phyloP scores from a whole-genome alignment of 345 rosid genomes.

The Cardamine occulta region DNA sequence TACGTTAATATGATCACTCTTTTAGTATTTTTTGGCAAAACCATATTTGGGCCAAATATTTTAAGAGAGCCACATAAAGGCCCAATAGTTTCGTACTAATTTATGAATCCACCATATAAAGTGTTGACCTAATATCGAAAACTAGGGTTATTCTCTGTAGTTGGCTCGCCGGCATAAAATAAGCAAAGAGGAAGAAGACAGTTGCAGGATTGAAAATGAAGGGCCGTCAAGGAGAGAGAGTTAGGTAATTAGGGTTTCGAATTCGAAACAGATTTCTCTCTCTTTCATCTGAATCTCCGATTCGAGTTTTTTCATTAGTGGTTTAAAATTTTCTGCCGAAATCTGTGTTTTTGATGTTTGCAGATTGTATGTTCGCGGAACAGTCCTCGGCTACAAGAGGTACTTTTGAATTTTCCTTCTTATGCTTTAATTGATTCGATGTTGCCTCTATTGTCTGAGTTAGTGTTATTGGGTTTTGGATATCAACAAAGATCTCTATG shows the following conservation, averaged over 20 bases:
- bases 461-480: background rate
- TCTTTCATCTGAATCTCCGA: background rate
- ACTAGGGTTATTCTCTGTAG: conserved; percentile 33
- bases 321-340: background rate
- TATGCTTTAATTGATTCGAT: background rate
- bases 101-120: conserved; percentile 19
- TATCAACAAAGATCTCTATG: background rate
- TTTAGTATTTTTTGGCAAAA: background rate
- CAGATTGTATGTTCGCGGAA: conserved; percentile 88
- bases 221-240: conserved; percentile 96
- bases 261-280: background rate
- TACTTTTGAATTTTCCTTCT: conserved; percentile 15
- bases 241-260: conserved; percentile 54
- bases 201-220: conserved; percentile 53
- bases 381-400: conserved; percentile 91
- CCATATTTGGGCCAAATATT: background rate
- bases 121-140: conserved; percentile 2
- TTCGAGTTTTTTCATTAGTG: background rate
- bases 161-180: conserved; percentile 40
- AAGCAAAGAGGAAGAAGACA: conserved; percentile 38
- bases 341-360: conserved; percentile 21
- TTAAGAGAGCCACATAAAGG: background rate
- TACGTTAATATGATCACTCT: background rate
- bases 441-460: background rate
- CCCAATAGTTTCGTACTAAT: conserved; percentile 22